Conservation (phyloP, 2,329 filamentous ascomycete genomes). For the Microcyclospora pomicola region DNA sequence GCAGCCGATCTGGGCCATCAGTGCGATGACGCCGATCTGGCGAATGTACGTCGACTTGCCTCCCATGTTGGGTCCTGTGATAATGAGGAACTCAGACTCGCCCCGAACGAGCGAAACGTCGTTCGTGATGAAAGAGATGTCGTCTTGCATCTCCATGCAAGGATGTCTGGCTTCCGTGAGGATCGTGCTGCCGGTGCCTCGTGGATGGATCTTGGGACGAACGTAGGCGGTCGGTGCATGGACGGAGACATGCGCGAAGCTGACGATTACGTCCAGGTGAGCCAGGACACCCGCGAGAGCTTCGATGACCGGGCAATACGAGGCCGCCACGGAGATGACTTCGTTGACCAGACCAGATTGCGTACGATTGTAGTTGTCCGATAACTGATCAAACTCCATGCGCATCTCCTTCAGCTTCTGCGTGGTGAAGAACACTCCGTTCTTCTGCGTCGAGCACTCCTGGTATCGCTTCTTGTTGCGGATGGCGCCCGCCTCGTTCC, state of each 20-base stretch:
- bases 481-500: slow-evolving; percentile 82
- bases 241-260: slow-evolving; percentile 82
- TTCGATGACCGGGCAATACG: slow-evolving; percentile 87
- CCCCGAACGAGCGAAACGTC: slow-evolving; percentile 71
- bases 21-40: slow-evolving; percentile 87
- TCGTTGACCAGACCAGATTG: slow-evolving; percentile 84
- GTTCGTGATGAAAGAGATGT: slow-evolving; percentile 97
- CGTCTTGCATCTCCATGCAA: slow-evolving; percentile 97
- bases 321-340: slow-evolving; percentile 83
- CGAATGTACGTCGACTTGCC: slow-evolving; percentile 98
- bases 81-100: slow-evolving; percentile 81
- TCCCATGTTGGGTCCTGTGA: slow-evolving; percentile 97
- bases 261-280: slow-evolving; percentile 88
- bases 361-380: slow-evolving; percentile 86
- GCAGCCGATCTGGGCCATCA: slow-evolving; percentile 94
- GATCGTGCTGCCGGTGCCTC: slow-evolving; percentile 75
- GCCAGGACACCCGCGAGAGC: slow-evolving; percentile 75
- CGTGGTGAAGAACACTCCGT: slow-evolving; percentile 96
- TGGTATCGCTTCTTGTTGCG: slow-evolving; percentile 81
- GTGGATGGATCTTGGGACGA: slow-evolving; percentile 75
- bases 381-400: slow-evolving; percentile 85
- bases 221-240: slow-evolving; percentile 88
- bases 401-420: slow-evolving; percentile 63
- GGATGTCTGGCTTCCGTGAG: slow-evolving; percentile 91
- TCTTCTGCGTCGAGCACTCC: slow-evolving; percentile 97